Evolutionary conservation across 306 rosid genomes (phyloP), one percentile per base, ranked within the genome.

Genomic region (Astragalus membranaceus): DNA sequence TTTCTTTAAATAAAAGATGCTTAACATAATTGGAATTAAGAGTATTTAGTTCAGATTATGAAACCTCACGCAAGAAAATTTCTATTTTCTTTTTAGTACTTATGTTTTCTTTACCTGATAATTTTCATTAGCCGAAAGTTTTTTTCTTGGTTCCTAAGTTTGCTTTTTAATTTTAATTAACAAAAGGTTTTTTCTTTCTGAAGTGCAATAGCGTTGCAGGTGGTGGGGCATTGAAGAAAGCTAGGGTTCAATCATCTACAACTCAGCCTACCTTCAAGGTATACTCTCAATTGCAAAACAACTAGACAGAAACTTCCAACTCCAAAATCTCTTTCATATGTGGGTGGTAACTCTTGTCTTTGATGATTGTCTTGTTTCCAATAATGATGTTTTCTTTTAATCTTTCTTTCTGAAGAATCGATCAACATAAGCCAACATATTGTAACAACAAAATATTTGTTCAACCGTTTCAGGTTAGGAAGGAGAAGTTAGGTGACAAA

Each of bases 401-500:
- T 47, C 62, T 55, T 70, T 64, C 70, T 76, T 17, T 41, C 59
- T 14, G 32, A 50, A 52, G 79, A 69, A 20, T 20, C 23, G 2
- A 74, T 74, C 64, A 67, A 42, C 53, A 8, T 6, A 50, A 42
- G 52, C 67, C 67, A 61, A 64, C 30, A 13, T 20, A 37, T 56
- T 65, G 54, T 74, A 74, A 68, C 73, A 71, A 61, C 63, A 66
- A 51, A 44, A 82, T 65, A 49, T 30, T 5, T 49, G 6, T 33
- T 20, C 42, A 2, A 6, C 7, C 6, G 7, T 36, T 43, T 69
- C 86, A 95, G 99, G 99, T 91, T 56, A 84, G 97, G 91, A 95
- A 91, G 93, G 99, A 95, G 83, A 95, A 95, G 88, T 83, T 95
- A 80, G 99, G 99, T 74, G 99, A 95, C 77, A 95, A 97, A 91